Evolutionary conservation across 805 yeast species (phyloP).

Genomic region (Lachancea mirantina): DNA sequence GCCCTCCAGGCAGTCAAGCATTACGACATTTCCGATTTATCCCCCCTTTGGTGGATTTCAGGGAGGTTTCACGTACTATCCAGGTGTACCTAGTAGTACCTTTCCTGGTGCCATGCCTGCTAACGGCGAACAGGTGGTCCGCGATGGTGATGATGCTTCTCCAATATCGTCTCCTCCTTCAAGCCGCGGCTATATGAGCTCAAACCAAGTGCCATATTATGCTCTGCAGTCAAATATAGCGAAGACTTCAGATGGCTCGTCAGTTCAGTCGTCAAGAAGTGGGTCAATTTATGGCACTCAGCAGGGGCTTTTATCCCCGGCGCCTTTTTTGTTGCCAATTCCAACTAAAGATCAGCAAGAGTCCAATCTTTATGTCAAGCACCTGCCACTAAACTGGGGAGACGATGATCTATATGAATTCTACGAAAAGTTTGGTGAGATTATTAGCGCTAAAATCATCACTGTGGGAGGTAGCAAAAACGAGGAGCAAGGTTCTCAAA

Average conservation of each 20-base stretch:
- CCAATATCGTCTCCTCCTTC: constrained; percentile 10
- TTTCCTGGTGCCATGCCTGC: constrained; percentile 3
- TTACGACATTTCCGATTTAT: constrained; percentile 7
- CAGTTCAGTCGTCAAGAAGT: constrained; percentile 9
- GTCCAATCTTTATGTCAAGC: constrained; percentile 65
- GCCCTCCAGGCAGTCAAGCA: constrained; percentile 9
- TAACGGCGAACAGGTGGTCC: background rate
- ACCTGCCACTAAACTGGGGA: constrained; percentile 46
- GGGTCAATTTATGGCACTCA: constrained; percentile 6
- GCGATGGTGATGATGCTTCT: constrained; percentile 2
- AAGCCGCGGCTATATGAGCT: background rate
- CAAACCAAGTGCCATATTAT: constrained; percentile 6
- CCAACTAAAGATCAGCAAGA: constrained; percentile 49
- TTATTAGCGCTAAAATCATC: constrained; percentile 50
- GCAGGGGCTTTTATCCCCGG: constrained; percentile 3
- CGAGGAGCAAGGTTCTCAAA: constrained; percentile 5
- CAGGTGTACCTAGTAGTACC: background rate
- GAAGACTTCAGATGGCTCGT: constrained; percentile 6
- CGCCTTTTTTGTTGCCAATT: constrained; percentile 19
- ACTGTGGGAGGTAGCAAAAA: constrained; percentile 33
- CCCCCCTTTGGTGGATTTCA: constrained; percentile 6
- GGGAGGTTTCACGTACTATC: constrained; percentile 4
- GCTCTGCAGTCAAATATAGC: constrained; percentile 10
- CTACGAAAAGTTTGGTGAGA: constrained; percentile 43
- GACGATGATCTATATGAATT: constrained; percentile 45